Evolutionary conservation across 345 rosid species (phyloP), one percentile per base, ranked within the genome.

Genomic region (Turritis glabra): DNA sequence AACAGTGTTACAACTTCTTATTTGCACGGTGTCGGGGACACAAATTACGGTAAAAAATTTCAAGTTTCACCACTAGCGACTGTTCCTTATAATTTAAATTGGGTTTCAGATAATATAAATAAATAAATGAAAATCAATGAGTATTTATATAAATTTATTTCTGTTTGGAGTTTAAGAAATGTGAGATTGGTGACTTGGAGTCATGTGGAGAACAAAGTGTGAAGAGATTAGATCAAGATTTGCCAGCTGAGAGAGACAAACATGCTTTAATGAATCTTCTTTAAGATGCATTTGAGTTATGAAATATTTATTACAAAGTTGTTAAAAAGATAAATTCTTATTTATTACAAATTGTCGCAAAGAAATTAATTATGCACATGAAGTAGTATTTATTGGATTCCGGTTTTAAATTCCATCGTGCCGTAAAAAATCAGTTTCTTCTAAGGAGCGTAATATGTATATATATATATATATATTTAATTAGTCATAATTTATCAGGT

Each of bases 21-120:
- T 65, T 71, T 77, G 77, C 80, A 77, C 76, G 80, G 80, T 77
- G 77, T 77, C 76, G 75, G 76, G 71, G 75, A 77, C 80, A 77
- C 76, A 77, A 5, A 69, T 63, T 54, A 76, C 80, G 66, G 71
- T 76, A 63, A 77, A 65, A 64, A 64, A 65, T 32, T 47, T 70
- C 55, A 63, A 64, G 66, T 55, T 71, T 64, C 76, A 71, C 77
- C 76, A 56, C 48, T 64, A 7, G 12, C 2, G 23, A 55, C 17
- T 35, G 7, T 70, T 62, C 14, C 7, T 35, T 52, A 11, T 2
- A 7, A 46, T 33, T 23, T 14, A 27, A 37, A 26, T 27, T 4
- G 14, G 17, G 38, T 30, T 74, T 21, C 5, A 29, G 14, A 40
- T 60, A 21, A 40, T 10, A 51, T n/a, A 17, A 57, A 37, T 5